Conservation (phyloP, 306 rosid genomes). For the Begonia loranthoides region DNA sequence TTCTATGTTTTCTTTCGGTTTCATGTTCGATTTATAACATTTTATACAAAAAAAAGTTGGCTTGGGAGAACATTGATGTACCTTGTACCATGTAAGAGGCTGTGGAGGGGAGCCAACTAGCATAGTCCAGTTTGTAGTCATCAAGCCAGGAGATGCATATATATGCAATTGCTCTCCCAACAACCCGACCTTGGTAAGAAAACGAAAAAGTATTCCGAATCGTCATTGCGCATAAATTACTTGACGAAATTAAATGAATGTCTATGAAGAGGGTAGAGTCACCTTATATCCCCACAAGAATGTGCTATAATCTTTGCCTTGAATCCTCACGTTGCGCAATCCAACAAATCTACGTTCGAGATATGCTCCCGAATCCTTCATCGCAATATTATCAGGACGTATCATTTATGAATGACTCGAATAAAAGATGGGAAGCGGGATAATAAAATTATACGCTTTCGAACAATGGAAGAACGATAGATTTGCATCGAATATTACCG, state of each 20-base stretch:
- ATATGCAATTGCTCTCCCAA: slow-evolving; percentile 54
- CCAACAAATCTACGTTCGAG: slow-evolving; percentile 54
- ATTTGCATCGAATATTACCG: slow-evolving; percentile 20
- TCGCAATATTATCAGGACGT: slow-evolving; percentile 1
- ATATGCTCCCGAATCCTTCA: slow-evolving; percentile 66
- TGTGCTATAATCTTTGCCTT: slow-evolving; percentile 30
- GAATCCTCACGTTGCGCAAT: slow-evolving; percentile 29
- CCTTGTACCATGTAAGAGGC: slow-evolving; percentile 83
- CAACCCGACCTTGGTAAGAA: slow-evolving; percentile 49
- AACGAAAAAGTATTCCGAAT: not conserved
- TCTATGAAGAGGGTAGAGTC: not conserved
- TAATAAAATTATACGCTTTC: no score
- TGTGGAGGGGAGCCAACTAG: slow-evolving; percentile 21
- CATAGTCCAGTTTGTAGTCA: slow-evolving; percentile 39
- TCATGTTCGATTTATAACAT: no score
- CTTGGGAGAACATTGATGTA: slow-evolving; percentile 7
- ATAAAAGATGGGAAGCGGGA: no score
- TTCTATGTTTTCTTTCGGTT: no score
- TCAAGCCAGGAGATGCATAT: slow-evolving; percentile 29
- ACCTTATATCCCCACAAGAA: slow-evolving; percentile 76
- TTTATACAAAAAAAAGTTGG: no score
- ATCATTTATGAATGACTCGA: no score
- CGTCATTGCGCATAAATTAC: no score
- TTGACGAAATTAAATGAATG: no score
- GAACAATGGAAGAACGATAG: no score